A percentile compares a stretch with the other conserved stretches of the same genome.
Conservation (phyloP, 768 basidiomycete genomes). For the Trametes meyenii region DNA sequence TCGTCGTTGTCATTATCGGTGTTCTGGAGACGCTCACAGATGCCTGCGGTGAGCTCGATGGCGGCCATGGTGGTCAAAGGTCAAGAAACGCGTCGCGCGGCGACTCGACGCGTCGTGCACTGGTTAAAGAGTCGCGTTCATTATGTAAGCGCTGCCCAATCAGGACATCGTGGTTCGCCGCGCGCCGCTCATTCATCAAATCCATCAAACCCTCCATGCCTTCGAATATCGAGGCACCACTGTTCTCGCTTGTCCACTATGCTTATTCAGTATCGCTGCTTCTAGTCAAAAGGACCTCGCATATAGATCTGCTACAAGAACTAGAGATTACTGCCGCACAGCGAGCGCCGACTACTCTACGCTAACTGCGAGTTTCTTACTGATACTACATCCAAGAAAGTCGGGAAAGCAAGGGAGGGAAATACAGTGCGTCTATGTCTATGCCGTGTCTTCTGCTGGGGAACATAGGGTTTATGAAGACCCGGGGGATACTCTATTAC, state of each 20-base stretch:
- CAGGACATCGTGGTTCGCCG: background rate
- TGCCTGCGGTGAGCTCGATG: constrained; percentile 58
- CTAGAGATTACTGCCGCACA: background rate
- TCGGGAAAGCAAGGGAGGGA: background rate
- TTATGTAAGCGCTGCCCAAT: constrained; percentile 18
- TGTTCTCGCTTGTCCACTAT: too few species aligned
- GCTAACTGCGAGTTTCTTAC: background rate
- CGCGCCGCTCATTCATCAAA: too few species aligned
- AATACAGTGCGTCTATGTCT: background rate
- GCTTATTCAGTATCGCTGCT: too few species aligned
- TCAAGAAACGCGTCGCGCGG: constrained; percentile 21
- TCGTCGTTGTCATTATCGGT: constrained; percentile 45
- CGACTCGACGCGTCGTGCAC: constrained; percentile 19
- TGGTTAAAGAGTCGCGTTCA: constrained; percentile 26
- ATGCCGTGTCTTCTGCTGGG: background rate
- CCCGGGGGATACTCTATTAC: background rate
- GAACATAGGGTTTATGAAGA: background rate
- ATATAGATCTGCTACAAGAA: too few species aligned
- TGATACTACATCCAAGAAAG: background rate
- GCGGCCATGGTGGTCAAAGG: constrained; percentile 38
- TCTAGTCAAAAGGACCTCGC: too few species aligned
- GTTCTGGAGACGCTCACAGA: constrained; percentile 52
- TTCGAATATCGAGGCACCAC: too few species aligned
- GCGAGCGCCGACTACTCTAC: background rate
- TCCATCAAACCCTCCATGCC: too few species aligned